Base-by-base conservation (phyloP, 2,329 filamentous ascomycete species). In the Aspergillus aculeatinus region DNA sequence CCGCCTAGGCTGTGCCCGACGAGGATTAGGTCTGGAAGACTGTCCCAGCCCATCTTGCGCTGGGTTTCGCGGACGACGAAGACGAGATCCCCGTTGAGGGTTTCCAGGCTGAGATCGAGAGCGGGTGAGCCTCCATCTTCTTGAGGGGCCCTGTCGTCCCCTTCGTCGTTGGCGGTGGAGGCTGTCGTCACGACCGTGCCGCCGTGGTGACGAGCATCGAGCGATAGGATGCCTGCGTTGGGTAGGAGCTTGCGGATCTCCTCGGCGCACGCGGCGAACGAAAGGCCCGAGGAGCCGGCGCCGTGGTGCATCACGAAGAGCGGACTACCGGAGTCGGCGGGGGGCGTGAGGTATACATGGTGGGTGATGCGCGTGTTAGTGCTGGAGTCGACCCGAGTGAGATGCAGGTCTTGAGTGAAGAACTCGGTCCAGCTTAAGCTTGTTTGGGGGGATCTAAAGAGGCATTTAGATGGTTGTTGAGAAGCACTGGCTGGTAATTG, bases 231-330 rank as follows among this genome's bases (percentile, higher is more conserved):
- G 1, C 95, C 96, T 2, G 93, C 90, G 6, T 86, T 82, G 0
- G 95, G 91, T 48, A 96, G 81, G 6, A 86, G 82, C 73, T 89
- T 91, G 56, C 88, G 85, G 62, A 98, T 87, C 73, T 96, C 90
- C 49, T 86, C 83, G 2, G 89, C 87, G 62, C 96, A 87, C 4
- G 91, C 82, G 5, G 93, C 93, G 77, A 98, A 99, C 2, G 92
- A 96, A 60, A 98, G 84, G 6, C 90, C 96, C 0, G 93, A 96
- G 4, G 93, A 96, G 16, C 95, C 95, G 47, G 91, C 95, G 44
- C 95, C 95, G 77, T 99, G 95, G 73, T 99, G 95, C 77, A 90
- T 91, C 61, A 98, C 89, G 75, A 99, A 93, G 5, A 99, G 81
- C 0, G 94, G 92, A 19, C 53, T 31, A 0, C 89, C 91, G 62